Evolutionary conservation across 2,329 filamentous ascomycete species (phyloP).

Genomic region (Ceratocystis variospora): DNA sequence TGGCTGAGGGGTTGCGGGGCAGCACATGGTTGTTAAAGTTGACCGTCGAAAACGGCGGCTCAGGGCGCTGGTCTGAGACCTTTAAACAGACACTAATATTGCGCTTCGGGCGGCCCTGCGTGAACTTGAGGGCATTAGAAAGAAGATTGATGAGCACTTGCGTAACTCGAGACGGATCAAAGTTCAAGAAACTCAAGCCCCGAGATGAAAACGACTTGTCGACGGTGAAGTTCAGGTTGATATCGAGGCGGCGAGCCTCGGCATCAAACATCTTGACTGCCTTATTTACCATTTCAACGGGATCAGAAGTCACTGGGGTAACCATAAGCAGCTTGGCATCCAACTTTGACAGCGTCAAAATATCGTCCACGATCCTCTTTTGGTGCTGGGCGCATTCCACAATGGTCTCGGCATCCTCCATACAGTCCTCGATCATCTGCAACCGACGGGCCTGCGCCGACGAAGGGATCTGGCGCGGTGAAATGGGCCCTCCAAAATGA

Average conservation of each 20-base stretch:
- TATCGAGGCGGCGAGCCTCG: slow-evolving; percentile 55
- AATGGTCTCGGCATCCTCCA: slow-evolving; percentile 66
- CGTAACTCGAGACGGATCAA: slow-evolving; percentile 61
- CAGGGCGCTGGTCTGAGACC: slow-evolving; percentile 30
- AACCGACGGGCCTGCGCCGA: neutral
- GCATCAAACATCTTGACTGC: slow-evolving; percentile 68
- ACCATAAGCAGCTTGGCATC: slow-evolving; percentile 62
- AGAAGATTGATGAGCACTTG: slow-evolving; percentile 71
- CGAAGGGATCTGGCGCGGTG: slow-evolving; percentile 10
- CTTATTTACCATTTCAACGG: slow-evolving; percentile 50
- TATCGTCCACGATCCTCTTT: slow-evolving; percentile 64
- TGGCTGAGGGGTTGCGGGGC: slow-evolving; percentile 29
- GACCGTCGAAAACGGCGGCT: slow-evolving; percentile 34
- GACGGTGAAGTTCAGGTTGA: slow-evolving; percentile 50
- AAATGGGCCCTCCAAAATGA: neutral
- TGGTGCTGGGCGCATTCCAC: slow-evolving; percentile 66
- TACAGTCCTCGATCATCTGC: slow-evolving; percentile 32
- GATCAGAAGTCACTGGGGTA: slow-evolving; percentile 55
- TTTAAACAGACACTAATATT: slow-evolving; percentile 39
- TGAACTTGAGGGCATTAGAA: slow-evolving; percentile 75
- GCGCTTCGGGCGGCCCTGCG: slow-evolving; percentile 45
- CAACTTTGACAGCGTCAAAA: slow-evolving; percentile 59
- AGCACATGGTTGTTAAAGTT: slow-evolving; percentile 36
- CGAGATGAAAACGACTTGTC: slow-evolving; percentile 47
- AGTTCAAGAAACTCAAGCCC: slow-evolving; percentile 48